A percentile compares a stretch with the other conserved stretches of the same genome.
These are phyloP conservation scores for Gossypium schwendimanii DNA, from an alignment of 441 rosid genomes.

Conservation along the genomic window DNA sequence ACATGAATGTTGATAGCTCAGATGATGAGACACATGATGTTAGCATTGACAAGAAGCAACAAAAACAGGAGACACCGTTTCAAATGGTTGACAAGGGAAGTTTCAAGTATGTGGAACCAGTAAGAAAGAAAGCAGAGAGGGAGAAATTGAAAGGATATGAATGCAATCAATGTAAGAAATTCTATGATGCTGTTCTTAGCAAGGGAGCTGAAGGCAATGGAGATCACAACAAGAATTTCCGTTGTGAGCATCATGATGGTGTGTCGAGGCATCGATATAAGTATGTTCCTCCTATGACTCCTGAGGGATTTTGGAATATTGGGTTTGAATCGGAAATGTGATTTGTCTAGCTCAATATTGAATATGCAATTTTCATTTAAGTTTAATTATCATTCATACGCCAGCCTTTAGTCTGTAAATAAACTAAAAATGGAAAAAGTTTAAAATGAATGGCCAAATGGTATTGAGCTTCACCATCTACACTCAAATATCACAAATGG, in stretches of 20 bases:
- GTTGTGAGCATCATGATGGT: slow-evolving; percentile 92
- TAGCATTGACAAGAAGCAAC: slow-evolving; percentile 36
- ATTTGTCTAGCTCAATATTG: slow-evolving; percentile 1
- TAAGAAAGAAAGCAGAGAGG: slow-evolving; percentile 74
- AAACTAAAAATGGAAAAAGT: background rate
- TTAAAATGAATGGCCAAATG: background rate
- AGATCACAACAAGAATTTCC: slow-evolving; percentile 29
- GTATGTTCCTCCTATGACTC: slow-evolving; percentile 75
- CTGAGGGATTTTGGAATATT: slow-evolving; percentile 95
- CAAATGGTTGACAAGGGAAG: slow-evolving; percentile 33
- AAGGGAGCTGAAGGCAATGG: slow-evolving; percentile 25
- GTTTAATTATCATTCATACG: background rate
- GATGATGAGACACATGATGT: slow-evolving; percentile 73
- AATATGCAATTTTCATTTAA: background rate
- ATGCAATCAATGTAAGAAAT: slow-evolving; percentile 93
- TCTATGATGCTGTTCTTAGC: slow-evolving; percentile 81
- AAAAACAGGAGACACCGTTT: slow-evolving; percentile 30
- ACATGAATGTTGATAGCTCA: slow-evolving; percentile 27
- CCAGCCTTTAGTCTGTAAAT: background rate
- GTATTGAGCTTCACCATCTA: too few species aligned
- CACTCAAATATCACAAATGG: too few species aligned
- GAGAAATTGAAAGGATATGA: slow-evolving; percentile 69
- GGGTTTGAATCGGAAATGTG: slow-evolving; percentile 92
- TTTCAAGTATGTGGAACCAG: slow-evolving; percentile 71
- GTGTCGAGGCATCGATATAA: slow-evolving; percentile 90